Evolutionary conservation across 768 basidiomycete species (phyloP).

Genomic region (Pleurotus salmoneostramineus): DNA sequence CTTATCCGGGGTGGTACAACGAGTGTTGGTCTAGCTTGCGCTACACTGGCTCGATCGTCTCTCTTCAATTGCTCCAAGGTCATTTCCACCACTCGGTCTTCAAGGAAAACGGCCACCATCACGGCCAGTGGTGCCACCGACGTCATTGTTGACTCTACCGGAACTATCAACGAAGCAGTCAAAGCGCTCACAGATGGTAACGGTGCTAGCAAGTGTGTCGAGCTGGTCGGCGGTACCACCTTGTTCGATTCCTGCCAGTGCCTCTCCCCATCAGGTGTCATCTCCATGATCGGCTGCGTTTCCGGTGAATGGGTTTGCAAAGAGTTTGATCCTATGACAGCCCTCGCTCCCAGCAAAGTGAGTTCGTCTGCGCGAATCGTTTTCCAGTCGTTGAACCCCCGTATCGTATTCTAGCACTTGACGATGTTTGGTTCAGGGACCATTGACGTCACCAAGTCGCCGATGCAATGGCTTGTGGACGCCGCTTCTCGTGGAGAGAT

Average conservation of each 20-base stretch:
- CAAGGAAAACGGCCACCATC: constrained; percentile 11
- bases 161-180: constrained; percentile 14
- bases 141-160: constrained; percentile 15
- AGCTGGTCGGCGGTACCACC: constrained; percentile 17
- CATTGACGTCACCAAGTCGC: constrained; percentile 15
- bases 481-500: constrained; percentile 16
- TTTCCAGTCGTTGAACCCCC: not conserved
- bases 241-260: constrained; percentile 15
- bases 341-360: constrained; percentile 17
- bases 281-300: constrained; percentile 16
- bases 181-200: constrained; percentile 14
- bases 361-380: not conserved
- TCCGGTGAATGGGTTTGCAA: constrained; percentile 16
- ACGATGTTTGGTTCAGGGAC: constrained; percentile 17
- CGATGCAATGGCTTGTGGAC: constrained; percentile 19
- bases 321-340: constrained; percentile 16
- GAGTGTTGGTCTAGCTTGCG: constrained; percentile 18
- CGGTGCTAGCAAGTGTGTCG: constrained; percentile 18
- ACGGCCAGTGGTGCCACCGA: constrained; percentile 16
- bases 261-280: constrained; percentile 11
- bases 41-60: constrained; percentile 17
- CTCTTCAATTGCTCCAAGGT: constrained; percentile 16
- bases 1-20: constrained; percentile 20
- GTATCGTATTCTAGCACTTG: constrained; percentile 9
- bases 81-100: constrained; percentile 18